Percentiles rank a stretch among this genome's conserved stretches.
Conservation (phyloP, 768 basidiomycete species). For the Lyophyllum atratum region DNA sequence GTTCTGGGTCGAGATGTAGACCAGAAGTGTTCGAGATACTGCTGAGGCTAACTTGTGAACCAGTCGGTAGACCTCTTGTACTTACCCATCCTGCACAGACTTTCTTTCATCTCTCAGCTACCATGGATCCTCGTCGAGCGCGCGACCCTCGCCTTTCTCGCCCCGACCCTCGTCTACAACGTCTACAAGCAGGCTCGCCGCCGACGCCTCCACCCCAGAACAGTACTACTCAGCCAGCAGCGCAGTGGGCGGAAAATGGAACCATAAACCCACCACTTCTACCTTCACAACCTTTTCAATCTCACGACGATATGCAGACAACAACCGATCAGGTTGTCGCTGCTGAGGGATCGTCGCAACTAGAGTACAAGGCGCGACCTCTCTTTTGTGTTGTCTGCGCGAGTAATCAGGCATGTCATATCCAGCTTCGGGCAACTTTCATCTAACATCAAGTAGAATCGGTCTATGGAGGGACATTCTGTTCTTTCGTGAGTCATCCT, state of each 20-base stretch:
- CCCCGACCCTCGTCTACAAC: constrained; percentile 65
- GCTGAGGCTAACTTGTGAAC: constrained; percentile 56
- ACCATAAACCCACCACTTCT: constrained; percentile 10
- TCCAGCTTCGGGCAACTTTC: constrained; percentile 4
- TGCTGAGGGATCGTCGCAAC: background rate
- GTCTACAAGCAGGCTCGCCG: constrained; percentile 40
- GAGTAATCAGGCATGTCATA: constrained; percentile 87
- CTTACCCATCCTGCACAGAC: constrained; percentile 7
- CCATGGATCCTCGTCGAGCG: constrained; percentile 79
- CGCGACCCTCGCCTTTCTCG: constrained; percentile 82
- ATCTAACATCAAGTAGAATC: constrained; percentile 60
- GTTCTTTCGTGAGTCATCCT: constrained; percentile 73
- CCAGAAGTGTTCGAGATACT: constrained; percentile 89
- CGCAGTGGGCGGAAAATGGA: constrained; percentile 30
- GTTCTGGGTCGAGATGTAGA: constrained; percentile 73
- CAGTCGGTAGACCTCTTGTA: background rate
- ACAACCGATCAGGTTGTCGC: background rate
- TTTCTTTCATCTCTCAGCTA: constrained; percentile 5
- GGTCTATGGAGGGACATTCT: constrained; percentile 97
- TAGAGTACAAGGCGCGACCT: constrained; percentile 65
- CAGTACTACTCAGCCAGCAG: constrained; percentile 17
- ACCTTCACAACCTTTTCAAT: constrained; percentile 5
- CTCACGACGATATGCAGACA: constrained; percentile 4
- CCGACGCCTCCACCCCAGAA: constrained; percentile 29
- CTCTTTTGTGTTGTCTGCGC: constrained; percentile 98